These are phyloP conservation scores for Gossypium herbaceum DNA, from an alignment of 345 rosid genomes.

Conservation along the genomic window DNA sequence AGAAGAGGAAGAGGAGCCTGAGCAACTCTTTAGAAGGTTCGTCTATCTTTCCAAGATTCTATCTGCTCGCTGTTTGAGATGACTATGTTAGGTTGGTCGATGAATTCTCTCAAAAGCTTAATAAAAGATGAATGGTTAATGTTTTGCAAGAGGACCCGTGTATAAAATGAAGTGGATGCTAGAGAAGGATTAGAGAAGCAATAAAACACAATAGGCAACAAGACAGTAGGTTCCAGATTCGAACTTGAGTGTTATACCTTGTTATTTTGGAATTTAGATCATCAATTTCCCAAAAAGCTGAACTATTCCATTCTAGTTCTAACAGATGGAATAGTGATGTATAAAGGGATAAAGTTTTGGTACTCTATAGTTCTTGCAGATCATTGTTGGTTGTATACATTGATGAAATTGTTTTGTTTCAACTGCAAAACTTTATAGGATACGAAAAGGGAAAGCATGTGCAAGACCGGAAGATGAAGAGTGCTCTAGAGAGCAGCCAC, in stretches of 20 bases:
- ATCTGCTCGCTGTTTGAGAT: not conserved
- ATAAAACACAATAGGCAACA: not conserved
- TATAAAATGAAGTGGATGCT: not conserved
- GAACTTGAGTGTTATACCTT: not conserved
- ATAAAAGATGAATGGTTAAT: not conserved
- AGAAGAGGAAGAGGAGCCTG: constrained; percentile 70
- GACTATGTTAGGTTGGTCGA: not conserved
- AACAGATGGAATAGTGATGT: not conserved
- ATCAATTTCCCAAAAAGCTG: not conserved
- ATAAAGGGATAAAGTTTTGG: not conserved
- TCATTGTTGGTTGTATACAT: constrained; percentile 1
- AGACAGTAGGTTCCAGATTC: not conserved
- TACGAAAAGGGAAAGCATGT: constrained; percentile 83
- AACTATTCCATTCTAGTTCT: not conserved
- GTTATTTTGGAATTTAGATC: not conserved
- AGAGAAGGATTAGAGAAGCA: not conserved
- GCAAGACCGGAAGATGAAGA: constrained; percentile 81
- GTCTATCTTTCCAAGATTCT: not conserved
- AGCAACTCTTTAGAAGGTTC: constrained; percentile 87
- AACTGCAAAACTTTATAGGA: constrained; percentile 40
- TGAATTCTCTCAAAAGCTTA: not conserved
- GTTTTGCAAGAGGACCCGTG: not conserved
- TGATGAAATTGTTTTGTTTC: constrained; percentile 8
- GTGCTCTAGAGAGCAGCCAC: constrained; percentile 29
- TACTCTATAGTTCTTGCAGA: not conserved